Conservation (phyloP, 1,284 basidiomycete species). For the Tilletia indica region DNA sequence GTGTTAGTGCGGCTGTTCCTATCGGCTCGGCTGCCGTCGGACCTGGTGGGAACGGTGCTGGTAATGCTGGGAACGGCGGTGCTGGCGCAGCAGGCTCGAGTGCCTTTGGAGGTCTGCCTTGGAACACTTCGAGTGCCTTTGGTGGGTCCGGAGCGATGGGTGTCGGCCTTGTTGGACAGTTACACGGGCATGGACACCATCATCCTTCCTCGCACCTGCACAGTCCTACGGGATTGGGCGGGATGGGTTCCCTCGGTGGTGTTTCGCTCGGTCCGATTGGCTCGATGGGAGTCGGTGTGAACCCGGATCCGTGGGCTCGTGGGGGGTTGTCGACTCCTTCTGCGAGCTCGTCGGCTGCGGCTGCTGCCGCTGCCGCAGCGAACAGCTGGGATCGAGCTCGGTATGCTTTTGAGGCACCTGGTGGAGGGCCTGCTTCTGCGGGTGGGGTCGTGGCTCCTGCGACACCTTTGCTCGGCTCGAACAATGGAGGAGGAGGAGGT, state of each 20-base stretch:
- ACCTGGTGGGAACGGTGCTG: neutral
- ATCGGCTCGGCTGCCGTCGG: constrained; percentile 25
- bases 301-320: constrained; percentile 36
- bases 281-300: neutral
- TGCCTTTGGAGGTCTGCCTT: neutral
- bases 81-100: neutral
- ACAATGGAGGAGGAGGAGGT: neutral
- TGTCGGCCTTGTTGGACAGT: neutral
- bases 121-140: neutral
- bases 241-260: constrained; percentile 1
- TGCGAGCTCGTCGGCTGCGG: neutral
- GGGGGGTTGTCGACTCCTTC: constrained; percentile 3
- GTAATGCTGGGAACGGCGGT: neutral
- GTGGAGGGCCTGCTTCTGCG: neutral
- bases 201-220: constrained; percentile 1
- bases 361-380: constrained; percentile 14
- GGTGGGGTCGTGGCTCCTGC: neutral
- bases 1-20: constrained; percentile 43
- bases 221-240: constrained; percentile 9
- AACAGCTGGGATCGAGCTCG: constrained; percentile 50
- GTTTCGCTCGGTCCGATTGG: constrained; percentile 6
- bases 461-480: neutral
- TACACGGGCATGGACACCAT: neutral
- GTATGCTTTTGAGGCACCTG: constrained; percentile 49
- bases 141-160: neutral